Evolutionary conservation across 495 filamentous ascomycete genomes (phyloP), one percentile per base, ranked within the genome.

Genomic region (Aspergillus diversus): DNA sequence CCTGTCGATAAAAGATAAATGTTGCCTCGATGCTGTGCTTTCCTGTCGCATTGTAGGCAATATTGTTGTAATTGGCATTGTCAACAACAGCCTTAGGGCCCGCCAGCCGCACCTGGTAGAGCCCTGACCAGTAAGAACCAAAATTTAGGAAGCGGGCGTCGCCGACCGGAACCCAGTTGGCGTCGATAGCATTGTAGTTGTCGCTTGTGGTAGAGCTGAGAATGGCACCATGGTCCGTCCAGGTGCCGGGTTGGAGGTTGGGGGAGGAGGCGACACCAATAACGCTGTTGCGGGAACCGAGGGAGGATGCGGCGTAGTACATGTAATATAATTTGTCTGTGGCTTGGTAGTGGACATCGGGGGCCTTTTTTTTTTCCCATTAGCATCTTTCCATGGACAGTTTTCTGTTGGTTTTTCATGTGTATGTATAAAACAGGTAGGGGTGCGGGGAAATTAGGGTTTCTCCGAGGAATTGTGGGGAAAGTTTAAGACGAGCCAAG

Each of bases 101-200:
- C 17, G 74, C 73, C 76, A 91, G 81, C 11, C 77, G 65, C 7
- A 86, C 84, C 69, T 90, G 88, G 76, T 82, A 86, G 55, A 91
- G 77, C 60, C 87, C 86, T 7, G 80, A 71, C 89, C 89, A 92
- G 78, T 88, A 92, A 32, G 81, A 85, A 16, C 90, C 90, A 48
- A 88, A 93, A 59, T 80, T 86, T 43, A 92, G 77, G 61, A 83
- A 83, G 53, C 83, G 79, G 6, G 70, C 70, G 55, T 76, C 77
- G 35, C 71, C 75, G 12, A 77, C 71, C 13, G 66, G 76, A 66
- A 90, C 74, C 39, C 89, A 78, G 72, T 89, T 89, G 4, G 81
- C 73, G 68, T 93, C 90, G 63, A 93, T 92, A 39, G 88, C 84
- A 68, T 92, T 92, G 77, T 88, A 91, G 3, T 73, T 59, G 55